Percentiles rank a stretch among this genome's conserved stretches.
These are phyloP conservation scores for Orbilia javanica DNA, from an alignment of 2,329 filamentous ascomycete genomes.

Conservation along the genomic window DNA sequence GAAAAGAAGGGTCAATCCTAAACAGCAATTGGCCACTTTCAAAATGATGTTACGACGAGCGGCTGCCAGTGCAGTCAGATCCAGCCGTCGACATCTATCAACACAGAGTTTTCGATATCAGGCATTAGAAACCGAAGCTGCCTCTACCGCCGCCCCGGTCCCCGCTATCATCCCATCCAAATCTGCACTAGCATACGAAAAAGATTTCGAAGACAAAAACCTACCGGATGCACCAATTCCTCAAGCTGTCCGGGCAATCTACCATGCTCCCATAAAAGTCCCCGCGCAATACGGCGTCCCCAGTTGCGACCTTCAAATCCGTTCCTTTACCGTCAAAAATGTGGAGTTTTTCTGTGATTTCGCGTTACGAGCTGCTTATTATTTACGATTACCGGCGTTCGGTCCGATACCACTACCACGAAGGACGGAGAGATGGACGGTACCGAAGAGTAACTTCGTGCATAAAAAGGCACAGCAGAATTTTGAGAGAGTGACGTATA, in stretches of 20 bases:
- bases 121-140: constrained; percentile 9
- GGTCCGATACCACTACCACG: constrained; percentile 88
- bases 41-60: constrained; percentile 52
- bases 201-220: constrained; percentile 28
- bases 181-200: constrained; percentile 43
- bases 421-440: constrained; percentile 93
- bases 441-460: constrained; percentile 88
- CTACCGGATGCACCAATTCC: constrained; percentile 72
- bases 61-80: constrained; percentile 44
- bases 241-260: constrained; percentile 84
- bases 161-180: constrained; percentile 2
- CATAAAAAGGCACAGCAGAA: constrained; percentile 99
- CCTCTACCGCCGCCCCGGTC: background rate
- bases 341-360: constrained; percentile 97
- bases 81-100: constrained; percentile 43
- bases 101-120: constrained; percentile 42
- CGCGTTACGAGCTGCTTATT: constrained; percentile 92
- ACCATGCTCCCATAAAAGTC: constrained; percentile 84
- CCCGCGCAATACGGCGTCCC: constrained; percentile 81
- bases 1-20: constrained; percentile 29
- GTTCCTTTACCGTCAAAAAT: constrained; percentile 89
- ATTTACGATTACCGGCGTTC: constrained; percentile 84
- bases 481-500: constrained; percentile 89
- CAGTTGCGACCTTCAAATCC: constrained; percentile 89
- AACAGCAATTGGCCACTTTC: constrained; percentile 15